Evolutionary conservation across 495 filamentous ascomycete species (phyloP).

Genomic region (Rostrohypoxylon terebratum): DNA sequence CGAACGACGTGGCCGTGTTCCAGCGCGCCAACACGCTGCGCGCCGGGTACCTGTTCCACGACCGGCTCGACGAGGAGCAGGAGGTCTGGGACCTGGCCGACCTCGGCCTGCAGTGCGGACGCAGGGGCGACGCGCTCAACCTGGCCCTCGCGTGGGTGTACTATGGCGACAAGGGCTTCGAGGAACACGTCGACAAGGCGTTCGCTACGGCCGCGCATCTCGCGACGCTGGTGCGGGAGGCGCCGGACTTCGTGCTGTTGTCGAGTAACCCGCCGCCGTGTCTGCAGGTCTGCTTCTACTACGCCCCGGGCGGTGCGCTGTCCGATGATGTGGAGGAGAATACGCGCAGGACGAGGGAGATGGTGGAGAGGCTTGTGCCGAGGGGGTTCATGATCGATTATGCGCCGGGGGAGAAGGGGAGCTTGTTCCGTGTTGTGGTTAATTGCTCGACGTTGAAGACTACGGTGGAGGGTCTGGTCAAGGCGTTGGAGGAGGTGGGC

Average conservation of each 20-base stretch:
- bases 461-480: slow-evolving; percentile 82
- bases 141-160: slow-evolving; percentile 89
- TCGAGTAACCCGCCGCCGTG: slow-evolving; percentile 84
- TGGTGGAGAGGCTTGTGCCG: slow-evolving; percentile 72
- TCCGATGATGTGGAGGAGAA: slow-evolving; percentile 68
- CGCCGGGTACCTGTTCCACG: slow-evolving; percentile 89
- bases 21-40: slow-evolving; percentile 85
- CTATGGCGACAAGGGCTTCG: slow-evolving; percentile 74
- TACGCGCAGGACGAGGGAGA: slow-evolving; percentile 73
- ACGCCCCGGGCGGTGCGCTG: slow-evolving; percentile 69
- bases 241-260: slow-evolving; percentile 74
- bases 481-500: slow-evolving; percentile 75
- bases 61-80: slow-evolving; percentile 53
- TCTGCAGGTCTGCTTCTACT: slow-evolving; percentile 96
- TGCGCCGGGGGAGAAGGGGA: slow-evolving; percentile 80
- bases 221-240: slow-evolving; percentile 64
- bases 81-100: slow-evolving; percentile 92
- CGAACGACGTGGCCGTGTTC: slow-evolving; percentile 77
- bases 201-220: slow-evolving; percentile 76
- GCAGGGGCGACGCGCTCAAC: slow-evolving; percentile 86
- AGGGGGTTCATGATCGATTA: slow-evolving; percentile 96
- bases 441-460: slow-evolving; percentile 77
- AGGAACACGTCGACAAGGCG: slow-evolving; percentile 72
- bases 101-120: slow-evolving; percentile 90
- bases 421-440: slow-evolving; percentile 90